Percentiles rank a stretch among this genome's conserved stretches.
Evolutionary conservation across 768 basidiomycete species (phyloP).

Genomic region (Suillus ampliporus): DNA sequence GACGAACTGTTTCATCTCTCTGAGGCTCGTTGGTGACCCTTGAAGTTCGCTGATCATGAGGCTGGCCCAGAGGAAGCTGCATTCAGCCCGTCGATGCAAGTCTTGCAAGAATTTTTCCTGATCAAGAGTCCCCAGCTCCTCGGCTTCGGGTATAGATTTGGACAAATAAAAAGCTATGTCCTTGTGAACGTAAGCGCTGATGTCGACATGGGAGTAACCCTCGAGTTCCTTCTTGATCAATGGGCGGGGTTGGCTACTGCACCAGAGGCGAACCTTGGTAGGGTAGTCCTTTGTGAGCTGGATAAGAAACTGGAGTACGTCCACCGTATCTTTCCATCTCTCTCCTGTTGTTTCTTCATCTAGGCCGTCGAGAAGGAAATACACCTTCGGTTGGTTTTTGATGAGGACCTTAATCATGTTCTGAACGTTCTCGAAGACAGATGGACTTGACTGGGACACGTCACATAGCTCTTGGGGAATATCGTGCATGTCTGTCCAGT

Average conservation of each 20-base stretch:
- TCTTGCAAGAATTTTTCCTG: conserved; percentile 9
- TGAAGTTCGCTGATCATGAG: conserved; percentile 28
- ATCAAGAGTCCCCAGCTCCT: conserved; percentile 4
- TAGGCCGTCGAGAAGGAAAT: conserved; percentile 35
- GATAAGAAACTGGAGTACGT: conserved; percentile 22
- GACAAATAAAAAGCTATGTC: conserved; percentile 22
- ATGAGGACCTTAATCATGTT: conserved; percentile 25
- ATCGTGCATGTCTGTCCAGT: neutral
- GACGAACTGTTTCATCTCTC: conserved; percentile 25
- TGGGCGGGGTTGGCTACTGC: conserved; percentile 26
- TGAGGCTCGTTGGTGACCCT: conserved; percentile 17
- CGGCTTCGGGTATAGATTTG: conserved; percentile 13
- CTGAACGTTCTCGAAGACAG: conserved; percentile 16
- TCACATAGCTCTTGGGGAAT: neutral
- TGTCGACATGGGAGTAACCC: conserved; percentile 16
- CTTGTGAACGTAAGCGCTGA: conserved; percentile 16
- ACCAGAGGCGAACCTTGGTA: conserved; percentile 30
- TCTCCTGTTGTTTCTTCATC: conserved; percentile 28
- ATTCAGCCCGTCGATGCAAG: conserved; percentile 26
- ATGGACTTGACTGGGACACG: neutral
- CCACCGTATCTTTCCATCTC: conserved; percentile 23
- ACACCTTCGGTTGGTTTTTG: conserved; percentile 13
- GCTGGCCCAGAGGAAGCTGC: conserved; percentile 37
- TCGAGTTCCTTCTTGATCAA: conserved; percentile 21
- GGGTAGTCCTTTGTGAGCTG: conserved; percentile 18